These are phyloP conservation scores for Lentinus brumalis DNA, from an alignment of 768 basidiomycete species.

Conservation along the genomic window DNA sequence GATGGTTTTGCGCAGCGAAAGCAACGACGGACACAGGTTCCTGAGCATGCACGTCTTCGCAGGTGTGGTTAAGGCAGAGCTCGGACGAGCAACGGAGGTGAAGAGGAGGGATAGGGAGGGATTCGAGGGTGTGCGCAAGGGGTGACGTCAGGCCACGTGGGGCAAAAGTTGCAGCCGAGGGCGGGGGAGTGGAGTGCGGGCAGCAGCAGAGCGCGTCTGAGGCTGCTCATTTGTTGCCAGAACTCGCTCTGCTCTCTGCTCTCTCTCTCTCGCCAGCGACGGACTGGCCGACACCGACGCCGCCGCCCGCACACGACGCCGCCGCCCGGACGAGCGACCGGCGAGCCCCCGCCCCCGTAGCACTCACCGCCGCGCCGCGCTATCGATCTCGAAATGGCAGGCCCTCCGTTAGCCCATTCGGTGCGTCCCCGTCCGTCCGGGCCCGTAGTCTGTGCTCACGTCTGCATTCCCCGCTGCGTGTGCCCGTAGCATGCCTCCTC, in stretches of 20 bases:
- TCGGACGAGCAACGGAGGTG: neutral
- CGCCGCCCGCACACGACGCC: neutral
- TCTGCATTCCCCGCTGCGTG: neutral
- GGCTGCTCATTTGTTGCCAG: neutral
- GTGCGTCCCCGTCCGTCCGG: neutral
- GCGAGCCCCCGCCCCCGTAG: too few relatives aligned
- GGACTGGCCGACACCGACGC: neutral
- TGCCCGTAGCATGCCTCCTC: neutral
- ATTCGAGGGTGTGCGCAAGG: slow-evolving; percentile 1
- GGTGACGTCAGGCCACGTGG: slow-evolving; percentile 20
- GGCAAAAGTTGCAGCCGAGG: slow-evolving; percentile 1
- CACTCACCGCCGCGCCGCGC: neutral
- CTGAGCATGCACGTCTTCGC: too few relatives aligned
- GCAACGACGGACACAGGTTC: neutral
- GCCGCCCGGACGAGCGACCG: too few relatives aligned
- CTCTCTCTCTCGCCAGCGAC: neutral
- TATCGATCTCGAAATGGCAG: slow-evolving; percentile 5
- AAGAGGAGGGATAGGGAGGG: neutral
- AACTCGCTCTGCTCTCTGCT: neutral
- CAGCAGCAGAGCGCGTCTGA: neutral
- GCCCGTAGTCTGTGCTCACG: neutral
- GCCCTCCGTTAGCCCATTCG: neutral
- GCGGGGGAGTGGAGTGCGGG: neutral
- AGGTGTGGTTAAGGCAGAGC: neutral
- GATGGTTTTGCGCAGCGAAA: neutral